Evolutionary conservation across 805 yeast genomes (phyloP).

Genomic region (Pichia sporocuriosa): DNA sequence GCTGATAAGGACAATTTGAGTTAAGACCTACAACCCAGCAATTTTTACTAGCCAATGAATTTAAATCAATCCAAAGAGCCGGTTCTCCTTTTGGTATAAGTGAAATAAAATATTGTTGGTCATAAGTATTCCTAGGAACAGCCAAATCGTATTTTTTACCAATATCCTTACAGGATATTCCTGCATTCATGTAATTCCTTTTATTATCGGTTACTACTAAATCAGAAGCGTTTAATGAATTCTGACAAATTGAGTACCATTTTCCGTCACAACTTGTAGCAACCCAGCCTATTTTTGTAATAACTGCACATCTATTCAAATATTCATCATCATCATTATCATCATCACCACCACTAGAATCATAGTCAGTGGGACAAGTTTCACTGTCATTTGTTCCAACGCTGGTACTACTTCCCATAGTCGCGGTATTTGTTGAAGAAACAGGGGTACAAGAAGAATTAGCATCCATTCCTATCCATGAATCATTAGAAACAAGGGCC

Average conservation of each 20-base stretch:
- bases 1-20: conserved; percentile 72
- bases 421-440: neutral
- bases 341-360: neutral
- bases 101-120: conserved; percentile 30
- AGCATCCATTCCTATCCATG: too few species aligned
- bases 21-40: conserved; percentile 90
- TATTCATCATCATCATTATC: conserved; percentile 18
- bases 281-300: conserved; percentile 47
- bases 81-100: conserved; percentile 20
- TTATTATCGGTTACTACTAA: conserved; percentile 37
- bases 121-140: conserved; percentile 45
- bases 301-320: conserved; percentile 35
- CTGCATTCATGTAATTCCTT: conserved; percentile 40
- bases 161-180: conserved; percentile 22
- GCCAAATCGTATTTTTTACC: conserved; percentile 31
- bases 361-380: neutral
- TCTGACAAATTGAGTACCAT: conserved; percentile 51
- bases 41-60: conserved; percentile 61
- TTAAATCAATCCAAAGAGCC: conserved; percentile 74
- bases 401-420: too few species aligned
- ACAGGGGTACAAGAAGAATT: too few species aligned
- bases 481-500: neutral
- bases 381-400: too few species aligned
- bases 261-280: conserved; percentile 60
- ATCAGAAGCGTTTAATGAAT: conserved; percentile 29